phyloP scores from a whole-genome alignment of 306 rosid species.

The Luffa aegyptiaca region DNA sequence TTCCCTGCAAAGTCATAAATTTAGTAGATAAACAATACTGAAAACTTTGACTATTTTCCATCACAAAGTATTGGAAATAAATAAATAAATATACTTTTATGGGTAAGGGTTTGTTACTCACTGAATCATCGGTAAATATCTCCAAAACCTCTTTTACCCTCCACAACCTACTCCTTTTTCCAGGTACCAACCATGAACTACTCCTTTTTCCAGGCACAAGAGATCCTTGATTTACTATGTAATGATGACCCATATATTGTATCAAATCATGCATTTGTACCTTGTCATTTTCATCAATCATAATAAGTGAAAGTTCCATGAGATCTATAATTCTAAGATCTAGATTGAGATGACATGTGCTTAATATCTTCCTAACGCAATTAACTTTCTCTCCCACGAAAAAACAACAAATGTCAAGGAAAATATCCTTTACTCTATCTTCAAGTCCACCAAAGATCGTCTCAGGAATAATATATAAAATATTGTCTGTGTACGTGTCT shows the following conservation, averaged over 20 bases:
- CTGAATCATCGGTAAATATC: not conserved
- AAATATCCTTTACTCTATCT: not conserved
- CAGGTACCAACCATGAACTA: not conserved
- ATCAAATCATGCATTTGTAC: not conserved
- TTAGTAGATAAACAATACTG: too few species aligned
- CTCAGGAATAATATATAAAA: slow-evolving; percentile 1
- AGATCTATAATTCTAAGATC: slow-evolving; percentile 13
- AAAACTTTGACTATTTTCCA: not conserved
- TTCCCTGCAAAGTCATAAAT: not conserved
- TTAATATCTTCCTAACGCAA: slow-evolving; percentile 6
- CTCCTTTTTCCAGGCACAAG: not conserved
- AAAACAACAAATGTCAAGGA: slow-evolving; percentile 21
- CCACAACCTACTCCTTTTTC: slow-evolving; percentile 7
- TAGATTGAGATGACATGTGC: slow-evolving; percentile 18
- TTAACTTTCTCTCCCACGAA: slow-evolving; percentile 12
- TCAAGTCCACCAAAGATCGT: slow-evolving; percentile 11
- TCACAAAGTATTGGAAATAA: not conserved
- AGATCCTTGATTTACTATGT: slow-evolving; percentile 9
- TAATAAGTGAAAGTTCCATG: slow-evolving; percentile 7
- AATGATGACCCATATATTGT: slow-evolving; percentile 18
- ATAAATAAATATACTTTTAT: too few species aligned
- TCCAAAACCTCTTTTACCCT: not conserved
- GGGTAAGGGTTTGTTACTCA: not conserved
- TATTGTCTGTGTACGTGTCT: not conserved
- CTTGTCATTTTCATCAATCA: not conserved